Percentiles rank a stretch among this genome's conserved stretches.
Evolutionary conservation across 2,329 filamentous ascomycete species (phyloP).

Genomic region (Colletotrichum karsti): DNA sequence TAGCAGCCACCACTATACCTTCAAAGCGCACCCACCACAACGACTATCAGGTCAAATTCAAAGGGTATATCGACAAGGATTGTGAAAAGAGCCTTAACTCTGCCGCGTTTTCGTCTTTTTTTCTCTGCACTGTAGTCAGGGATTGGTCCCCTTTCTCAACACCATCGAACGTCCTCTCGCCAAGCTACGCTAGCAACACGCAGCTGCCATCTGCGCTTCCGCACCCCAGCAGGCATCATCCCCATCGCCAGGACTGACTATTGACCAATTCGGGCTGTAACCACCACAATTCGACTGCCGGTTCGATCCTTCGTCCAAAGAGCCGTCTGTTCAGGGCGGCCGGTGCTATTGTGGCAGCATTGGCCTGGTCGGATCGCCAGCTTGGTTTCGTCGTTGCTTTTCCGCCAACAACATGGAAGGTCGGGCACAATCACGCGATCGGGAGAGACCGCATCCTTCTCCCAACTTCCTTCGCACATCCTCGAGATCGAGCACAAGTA

Average conservation of each 20-base stretch:
- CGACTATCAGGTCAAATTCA: too few relatives aligned
- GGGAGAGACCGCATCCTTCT: constrained; percentile 21
- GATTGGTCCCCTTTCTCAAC: neutral
- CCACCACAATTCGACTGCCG: neutral
- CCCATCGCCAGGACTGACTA: neutral
- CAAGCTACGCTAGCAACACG: neutral
- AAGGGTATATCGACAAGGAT: too few relatives aligned
- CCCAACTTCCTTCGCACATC: constrained; percentile 47
- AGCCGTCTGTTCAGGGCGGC: neutral
- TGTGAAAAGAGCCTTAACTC: too few relatives aligned
- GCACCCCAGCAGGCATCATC: constrained; percentile 19
- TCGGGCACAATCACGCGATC: constrained; percentile 11
- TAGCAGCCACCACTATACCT: constrained; percentile 17
- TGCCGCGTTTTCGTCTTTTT: neutral
- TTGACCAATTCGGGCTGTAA: neutral
- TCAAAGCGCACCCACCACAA: constrained; percentile 18
- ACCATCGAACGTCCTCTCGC: neutral
- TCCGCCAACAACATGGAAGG: constrained; percentile 16
- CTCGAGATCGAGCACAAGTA: constrained; percentile 53
- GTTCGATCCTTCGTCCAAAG: neutral
- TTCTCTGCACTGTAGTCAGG: too few relatives aligned
- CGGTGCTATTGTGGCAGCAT: neutral
- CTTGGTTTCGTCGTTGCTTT: neutral
- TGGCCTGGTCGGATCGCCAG: neutral
- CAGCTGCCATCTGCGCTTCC: constrained; percentile 7